Conservation (phyloP, 1,139 yeast species). For the Trichomonascaceae sp. region DNA sequence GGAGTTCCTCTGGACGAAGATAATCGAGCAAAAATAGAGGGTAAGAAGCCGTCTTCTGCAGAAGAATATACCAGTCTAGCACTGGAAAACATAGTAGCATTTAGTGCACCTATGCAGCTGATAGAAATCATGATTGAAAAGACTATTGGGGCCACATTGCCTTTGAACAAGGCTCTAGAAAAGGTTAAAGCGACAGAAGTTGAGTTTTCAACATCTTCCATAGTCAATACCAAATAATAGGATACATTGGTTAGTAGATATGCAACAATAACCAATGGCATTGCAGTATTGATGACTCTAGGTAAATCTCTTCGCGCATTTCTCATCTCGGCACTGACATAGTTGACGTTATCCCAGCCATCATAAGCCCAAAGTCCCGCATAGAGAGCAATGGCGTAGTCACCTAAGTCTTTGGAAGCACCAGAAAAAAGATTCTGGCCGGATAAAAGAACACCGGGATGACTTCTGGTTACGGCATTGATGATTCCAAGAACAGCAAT, state of each 20-base stretch:
- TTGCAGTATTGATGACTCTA: slow-evolving; percentile 35
- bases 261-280: slow-evolving; percentile 36
- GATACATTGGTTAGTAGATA: slow-evolving; percentile 36
- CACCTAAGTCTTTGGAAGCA: slow-evolving; percentile 28
- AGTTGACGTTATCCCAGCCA: slow-evolving; percentile 42
- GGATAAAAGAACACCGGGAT: slow-evolving; percentile 21
- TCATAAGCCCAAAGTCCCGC: slow-evolving; percentile 43
- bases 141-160: slow-evolving; percentile 26
- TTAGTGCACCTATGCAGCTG: slow-evolving; percentile 39
- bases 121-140: slow-evolving; percentile 34
- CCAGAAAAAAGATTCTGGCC: slow-evolving; percentile 24
- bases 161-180: slow-evolving; percentile 26
- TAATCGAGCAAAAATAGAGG: slow-evolving; percentile 27
- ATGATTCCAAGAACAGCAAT: slow-evolving; percentile 32
- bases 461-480: slow-evolving; percentile 21
- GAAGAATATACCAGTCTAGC: slow-evolving; percentile 36
- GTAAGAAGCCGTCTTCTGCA: slow-evolving; percentile 35
- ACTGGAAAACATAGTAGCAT: slow-evolving; percentile 36
- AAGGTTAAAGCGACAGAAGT: slow-evolving; percentile 36
- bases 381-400: slow-evolving; percentile 36
- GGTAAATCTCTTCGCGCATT: slow-evolving; percentile 36
- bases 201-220: slow-evolving; percentile 29
- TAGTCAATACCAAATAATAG: slow-evolving; percentile 34
- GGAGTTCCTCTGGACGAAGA: slow-evolving; percentile 31
- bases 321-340: slow-evolving; percentile 38